Conservation (phyloP, 768 basidiomycete species). For the Collybia nuda region DNA sequence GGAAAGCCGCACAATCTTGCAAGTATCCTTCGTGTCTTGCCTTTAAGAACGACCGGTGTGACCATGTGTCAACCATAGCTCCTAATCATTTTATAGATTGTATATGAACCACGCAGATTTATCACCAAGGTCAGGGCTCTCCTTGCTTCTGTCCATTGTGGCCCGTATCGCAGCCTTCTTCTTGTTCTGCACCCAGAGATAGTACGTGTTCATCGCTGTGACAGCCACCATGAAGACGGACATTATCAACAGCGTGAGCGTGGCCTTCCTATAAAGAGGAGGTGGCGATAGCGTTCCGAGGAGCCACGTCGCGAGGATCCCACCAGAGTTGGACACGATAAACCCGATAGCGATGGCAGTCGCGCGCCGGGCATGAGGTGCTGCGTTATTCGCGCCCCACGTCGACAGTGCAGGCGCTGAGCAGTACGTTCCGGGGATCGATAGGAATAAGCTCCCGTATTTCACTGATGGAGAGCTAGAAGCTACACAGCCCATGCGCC, state of each 20-base stretch:
- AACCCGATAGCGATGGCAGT: conserved; percentile 59
- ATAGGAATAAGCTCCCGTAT: conserved; percentile 58
- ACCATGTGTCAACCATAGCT: too few species aligned
- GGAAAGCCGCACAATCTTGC: too few species aligned
- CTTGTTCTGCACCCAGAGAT: conserved; percentile 41
- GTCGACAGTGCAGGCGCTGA: conserved; percentile 51
- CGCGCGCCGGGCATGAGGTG: conserved; percentile 55
- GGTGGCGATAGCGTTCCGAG: conserved; percentile 48
- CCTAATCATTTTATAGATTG: conserved; percentile 27
- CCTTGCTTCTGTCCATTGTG: conserved; percentile 28
- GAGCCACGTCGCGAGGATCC: conserved; percentile 62
- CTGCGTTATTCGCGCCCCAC: conserved; percentile 63
- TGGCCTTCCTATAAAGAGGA: conserved; percentile 49
- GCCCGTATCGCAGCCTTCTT: conserved; percentile 41
- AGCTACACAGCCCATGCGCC: conserved; percentile 15
- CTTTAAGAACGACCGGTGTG: too few species aligned
- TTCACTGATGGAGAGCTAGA: conserved; percentile 38
- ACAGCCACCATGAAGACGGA: conserved; percentile 37
- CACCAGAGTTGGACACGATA: conserved; percentile 57
- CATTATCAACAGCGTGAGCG: conserved; percentile 37
- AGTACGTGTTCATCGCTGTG: conserved; percentile 34
- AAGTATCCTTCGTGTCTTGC: too few species aligned
- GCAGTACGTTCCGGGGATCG: conserved; percentile 53
- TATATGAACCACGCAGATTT: conserved; percentile 55
- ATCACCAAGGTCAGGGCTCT: conserved; percentile 44